Conservation (phyloP, 441 rosid species). For the Gossypium davidsonii region DNA sequence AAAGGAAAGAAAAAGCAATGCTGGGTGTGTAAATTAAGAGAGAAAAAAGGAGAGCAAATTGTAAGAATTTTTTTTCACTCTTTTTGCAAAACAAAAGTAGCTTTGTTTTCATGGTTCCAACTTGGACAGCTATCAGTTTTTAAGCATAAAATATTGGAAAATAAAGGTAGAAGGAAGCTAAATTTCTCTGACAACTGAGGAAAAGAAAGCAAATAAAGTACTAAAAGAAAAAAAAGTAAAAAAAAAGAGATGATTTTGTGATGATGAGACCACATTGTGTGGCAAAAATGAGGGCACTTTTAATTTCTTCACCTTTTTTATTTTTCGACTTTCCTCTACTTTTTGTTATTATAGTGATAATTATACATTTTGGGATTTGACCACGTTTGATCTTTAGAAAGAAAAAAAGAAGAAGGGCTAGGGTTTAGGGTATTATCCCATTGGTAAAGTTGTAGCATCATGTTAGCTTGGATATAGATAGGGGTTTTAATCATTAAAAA, state of each 20-base stretch:
- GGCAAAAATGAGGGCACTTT: background rate
- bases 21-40: background rate
- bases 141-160: background rate
- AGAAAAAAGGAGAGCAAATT: background rate
- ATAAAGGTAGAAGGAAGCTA: background rate
- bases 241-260: constrained; percentile 18
- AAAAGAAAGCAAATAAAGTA: no score
- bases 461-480: no score
- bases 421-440: no score
- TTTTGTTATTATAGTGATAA: background rate
- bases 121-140: background rate
- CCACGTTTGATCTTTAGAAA: background rate
- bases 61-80: background rate
- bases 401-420: no score
- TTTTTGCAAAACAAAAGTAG: background rate
- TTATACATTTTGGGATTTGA: background rate
- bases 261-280: constrained; percentile 28
- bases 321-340: background rate
- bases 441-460: no score
- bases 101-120: background rate
- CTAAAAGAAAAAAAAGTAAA: no score
- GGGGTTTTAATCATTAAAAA: no score
- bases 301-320: background rate
- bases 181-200: constrained; percentile 2
- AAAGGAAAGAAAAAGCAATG: background rate